Base-by-base conservation (phyloP, 208 protist genomes). In the Wallacemonas sp. region DNA sequence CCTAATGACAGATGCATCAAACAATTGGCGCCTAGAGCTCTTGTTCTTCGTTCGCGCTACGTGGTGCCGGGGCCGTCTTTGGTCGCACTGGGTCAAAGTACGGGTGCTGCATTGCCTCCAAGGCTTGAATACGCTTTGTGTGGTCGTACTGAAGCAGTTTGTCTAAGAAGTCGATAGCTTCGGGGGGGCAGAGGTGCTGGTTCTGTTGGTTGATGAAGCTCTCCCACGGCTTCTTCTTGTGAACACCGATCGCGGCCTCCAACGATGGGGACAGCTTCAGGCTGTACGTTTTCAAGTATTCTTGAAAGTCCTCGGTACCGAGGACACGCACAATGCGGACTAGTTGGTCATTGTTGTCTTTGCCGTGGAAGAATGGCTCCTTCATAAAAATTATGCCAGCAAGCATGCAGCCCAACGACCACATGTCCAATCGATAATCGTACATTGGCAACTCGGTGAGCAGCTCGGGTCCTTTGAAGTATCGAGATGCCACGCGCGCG, bases 351-450 rank as follows among this genome's bases (percentile, higher is more conserved):
- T 97, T 97, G 78, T 99, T 99, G 82, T 99, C 98, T 60, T 96
- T 90, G 21, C 99, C 99, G 65, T 98, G 96, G 84, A 99, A 99
- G 72, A 99, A 99, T 22, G 99, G 98, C 72, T 99, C 98, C 70
- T 98, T 98, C 65, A 94, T 93, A 78, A 99, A 99, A 62, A 99
- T 99, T 74, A 99, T 99, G n/a, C 95, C 97, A 5, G 98, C 98
- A 54, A 99, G 96, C 97, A 99, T 99, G 78, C 98, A 99, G 38
- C 98, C 98, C 36, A 99, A 73, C 39, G 88, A 97, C 98, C 98
- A 99, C 84, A 99, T 98, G 81, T 99, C 99, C 15, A 99, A 85
- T n/a, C 95, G 97, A 70, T 99, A 99, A 79, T 99, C 98, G 79
- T 99, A 99, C 70, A 98, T 94, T 59, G 96, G 87, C 36, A 99